Conservation (phyloP, 345 rosid species). For the Laguncularia racemosa region DNA sequence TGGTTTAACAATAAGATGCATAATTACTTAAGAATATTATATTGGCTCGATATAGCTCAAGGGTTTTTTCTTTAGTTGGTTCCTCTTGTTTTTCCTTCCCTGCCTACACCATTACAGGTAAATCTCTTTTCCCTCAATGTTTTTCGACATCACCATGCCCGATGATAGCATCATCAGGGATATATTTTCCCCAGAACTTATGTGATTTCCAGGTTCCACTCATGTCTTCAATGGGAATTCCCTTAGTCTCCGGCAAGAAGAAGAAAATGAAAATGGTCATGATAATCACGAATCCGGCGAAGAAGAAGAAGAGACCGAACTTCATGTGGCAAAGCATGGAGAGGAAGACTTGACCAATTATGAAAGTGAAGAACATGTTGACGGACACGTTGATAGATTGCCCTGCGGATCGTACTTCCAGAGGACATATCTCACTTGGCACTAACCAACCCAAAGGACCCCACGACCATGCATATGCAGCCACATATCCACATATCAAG, state of each 20-base stretch:
- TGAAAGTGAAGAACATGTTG: slow-evolving; percentile 51
- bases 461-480: slow-evolving; percentile 64
- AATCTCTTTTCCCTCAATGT: too few species aligned
- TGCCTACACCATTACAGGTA: too few species aligned
- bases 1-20: too few species aligned
- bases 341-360: slow-evolving; percentile 41
- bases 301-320: slow-evolving; percentile 49
- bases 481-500: slow-evolving; percentile 33
- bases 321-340: slow-evolving; percentile 50
- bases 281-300: slow-evolving; percentile 22
- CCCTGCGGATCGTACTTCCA: slow-evolving; percentile 44
- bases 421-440: slow-evolving; percentile 42
- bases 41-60: too few species aligned
- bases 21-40: too few species aligned
- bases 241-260: slow-evolving; percentile 41
- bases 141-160: background rate
- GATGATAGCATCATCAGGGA: slow-evolving; percentile 24
- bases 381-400: slow-evolving; percentile 41
- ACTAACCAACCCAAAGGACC: slow-evolving; percentile 57
- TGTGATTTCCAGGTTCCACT: slow-evolving; percentile 38
- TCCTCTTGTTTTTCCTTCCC: too few species aligned
- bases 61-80: too few species aligned
- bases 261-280: slow-evolving; percentile 37
- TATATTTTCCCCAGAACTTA: slow-evolving; percentile 37
- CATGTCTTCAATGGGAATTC: slow-evolving; percentile 45